Evolutionary conservation across 2,329 filamentous ascomycete species (phyloP).

Genomic region (Eutypella sp.): DNA sequence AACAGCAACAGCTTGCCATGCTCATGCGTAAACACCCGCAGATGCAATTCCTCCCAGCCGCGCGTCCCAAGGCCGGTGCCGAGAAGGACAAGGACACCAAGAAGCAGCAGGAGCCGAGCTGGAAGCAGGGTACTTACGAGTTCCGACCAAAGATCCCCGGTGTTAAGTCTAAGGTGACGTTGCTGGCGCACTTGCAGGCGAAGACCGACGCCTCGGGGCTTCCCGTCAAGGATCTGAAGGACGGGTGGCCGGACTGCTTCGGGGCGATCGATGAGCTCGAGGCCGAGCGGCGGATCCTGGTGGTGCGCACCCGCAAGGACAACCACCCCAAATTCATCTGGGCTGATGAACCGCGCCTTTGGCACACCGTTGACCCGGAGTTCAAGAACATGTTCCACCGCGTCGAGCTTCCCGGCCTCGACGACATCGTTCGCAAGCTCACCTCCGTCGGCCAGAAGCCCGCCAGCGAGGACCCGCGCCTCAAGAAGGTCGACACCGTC

Average conservation of each 20-base stretch:
- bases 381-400: slow-evolving; percentile 82
- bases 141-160: slow-evolving; percentile 78
- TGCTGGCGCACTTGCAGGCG: slow-evolving; percentile 75
- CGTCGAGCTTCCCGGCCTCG: slow-evolving; percentile 68
- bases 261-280: slow-evolving; percentile 75
- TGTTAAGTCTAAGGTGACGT: slow-evolving; percentile 70
- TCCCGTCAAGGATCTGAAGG: slow-evolving; percentile 84
- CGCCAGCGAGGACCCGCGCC: slow-evolving; percentile 70
- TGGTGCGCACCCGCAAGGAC: slow-evolving; percentile 90
- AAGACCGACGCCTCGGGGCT: slow-evolving; percentile 79
- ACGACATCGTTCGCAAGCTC: slow-evolving; percentile 69
- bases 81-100: slow-evolving; percentile 35
- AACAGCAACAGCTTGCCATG: slow-evolving; percentile 60
- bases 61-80: slow-evolving; percentile 47
- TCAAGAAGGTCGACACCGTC: slow-evolving; percentile 50
- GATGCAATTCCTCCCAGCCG: slow-evolving; percentile 52
- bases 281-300: slow-evolving; percentile 70
- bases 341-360: slow-evolving; percentile 77
- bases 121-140: slow-evolving; percentile 66
- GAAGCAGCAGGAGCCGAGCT: slow-evolving; percentile 51
- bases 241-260: slow-evolving; percentile 87
- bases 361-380: slow-evolving; percentile 71
- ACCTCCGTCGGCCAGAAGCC: slow-evolving; percentile 76
- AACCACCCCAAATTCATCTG: slow-evolving; percentile 81
- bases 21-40: slow-evolving; percentile 62